A percentile compares a stretch with the other conserved stretches of the same genome.
phyloP scores from a whole-genome alignment of 225 moss, liverwort and hornwort species.

The Neckera pumila region DNA sequence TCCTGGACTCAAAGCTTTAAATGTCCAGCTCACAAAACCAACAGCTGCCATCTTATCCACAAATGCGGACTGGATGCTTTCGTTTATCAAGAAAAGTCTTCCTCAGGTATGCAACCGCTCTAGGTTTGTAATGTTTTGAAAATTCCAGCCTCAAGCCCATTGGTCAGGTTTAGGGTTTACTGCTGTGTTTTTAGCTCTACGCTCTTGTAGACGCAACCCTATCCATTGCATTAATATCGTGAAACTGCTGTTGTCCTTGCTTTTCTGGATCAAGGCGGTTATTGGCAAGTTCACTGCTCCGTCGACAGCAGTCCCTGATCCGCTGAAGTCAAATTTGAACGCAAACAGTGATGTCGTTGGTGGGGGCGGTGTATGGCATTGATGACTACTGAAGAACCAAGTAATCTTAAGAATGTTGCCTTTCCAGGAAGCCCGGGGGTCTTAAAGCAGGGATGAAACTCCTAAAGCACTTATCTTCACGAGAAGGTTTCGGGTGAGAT shows the following conservation, averaged over 20 bases:
- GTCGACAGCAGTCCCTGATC: conserved; percentile 43
- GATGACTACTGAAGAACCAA: background rate
- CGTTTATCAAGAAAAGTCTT: conserved; percentile 35
- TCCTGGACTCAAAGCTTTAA: conserved; percentile 37
- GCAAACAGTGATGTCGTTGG: conserved; percentile 23
- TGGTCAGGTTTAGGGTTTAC: background rate
- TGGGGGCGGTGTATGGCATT: conserved; percentile 57
- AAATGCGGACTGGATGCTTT: conserved; percentile 52
- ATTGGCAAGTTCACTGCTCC: conserved; percentile 49
- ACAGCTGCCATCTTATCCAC: conserved; percentile 45
- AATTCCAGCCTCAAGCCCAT: background rate
- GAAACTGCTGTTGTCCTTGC: background rate
- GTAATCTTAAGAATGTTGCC: background rate
- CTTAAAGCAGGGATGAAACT: background rate
- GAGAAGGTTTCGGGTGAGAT: background rate
- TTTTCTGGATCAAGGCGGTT: conserved; percentile 16
- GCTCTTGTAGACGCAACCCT: background rate
- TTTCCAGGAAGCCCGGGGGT: background rate
- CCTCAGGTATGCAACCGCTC: conserved; percentile 27
- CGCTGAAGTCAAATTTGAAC: conserved; percentile 37
- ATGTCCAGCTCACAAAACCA: conserved; percentile 26
- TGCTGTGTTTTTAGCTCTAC: background rate
- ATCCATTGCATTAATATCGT: background rate
- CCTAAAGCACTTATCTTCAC: background rate
- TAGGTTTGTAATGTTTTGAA: background rate